Evolutionary conservation across 2,329 filamentous ascomycete species (phyloP).

Genomic region (Fusarium haematococcum): DNA sequence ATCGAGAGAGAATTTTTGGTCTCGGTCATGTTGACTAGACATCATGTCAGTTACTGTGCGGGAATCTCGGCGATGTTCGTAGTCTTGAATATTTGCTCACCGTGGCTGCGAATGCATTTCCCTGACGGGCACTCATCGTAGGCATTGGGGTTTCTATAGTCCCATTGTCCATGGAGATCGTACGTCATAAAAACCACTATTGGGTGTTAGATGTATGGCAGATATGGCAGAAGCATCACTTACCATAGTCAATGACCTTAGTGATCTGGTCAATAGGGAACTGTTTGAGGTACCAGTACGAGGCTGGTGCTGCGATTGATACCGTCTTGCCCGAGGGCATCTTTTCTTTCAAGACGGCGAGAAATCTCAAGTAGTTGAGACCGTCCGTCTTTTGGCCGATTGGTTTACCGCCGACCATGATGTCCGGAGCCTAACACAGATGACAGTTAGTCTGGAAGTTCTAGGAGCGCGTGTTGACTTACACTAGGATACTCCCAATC

Average conservation of each 20-base stretch:
- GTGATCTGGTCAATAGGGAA: constrained; percentile 47
- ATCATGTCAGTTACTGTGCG: too few species aligned
- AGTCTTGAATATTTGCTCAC: too few species aligned
- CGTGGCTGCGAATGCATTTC: too few species aligned
- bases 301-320: constrained; percentile 47
- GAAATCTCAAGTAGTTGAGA: not conserved
- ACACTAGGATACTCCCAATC: constrained; percentile 56
- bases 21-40: too few species aligned
- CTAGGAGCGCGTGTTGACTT: too few species aligned
- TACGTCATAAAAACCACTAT: constrained; percentile 35
- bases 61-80: too few species aligned
- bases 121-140: not conserved
- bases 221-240: not conserved
- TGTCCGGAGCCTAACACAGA: not conserved
- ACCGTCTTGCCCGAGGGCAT: constrained; percentile 30
- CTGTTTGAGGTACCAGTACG: constrained; percentile 50
- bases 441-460: too few species aligned
- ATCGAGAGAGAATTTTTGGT: too few species aligned
- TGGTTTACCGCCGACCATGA: not conserved
- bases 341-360: not conserved
- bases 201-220: too few species aligned
- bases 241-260: constrained; percentile 45
- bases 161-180: constrained; percentile 40
- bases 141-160: constrained; percentile 42
- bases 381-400: constrained; percentile 4